Base-by-base conservation (phyloP, 345 rosid species). In the Salix koriyanagi region DNA sequence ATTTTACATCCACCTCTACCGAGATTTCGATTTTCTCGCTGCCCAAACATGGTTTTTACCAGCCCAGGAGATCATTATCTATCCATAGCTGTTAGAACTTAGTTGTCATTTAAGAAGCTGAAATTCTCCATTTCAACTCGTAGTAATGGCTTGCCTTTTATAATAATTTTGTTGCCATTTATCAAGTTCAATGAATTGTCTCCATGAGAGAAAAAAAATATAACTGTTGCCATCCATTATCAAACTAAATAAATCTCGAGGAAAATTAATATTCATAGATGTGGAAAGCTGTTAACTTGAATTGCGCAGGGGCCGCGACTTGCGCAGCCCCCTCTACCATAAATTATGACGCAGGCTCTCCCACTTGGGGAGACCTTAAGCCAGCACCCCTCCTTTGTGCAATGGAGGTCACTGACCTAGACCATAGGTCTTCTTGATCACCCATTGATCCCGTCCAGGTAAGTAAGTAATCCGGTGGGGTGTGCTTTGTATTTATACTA, bases 31-130 rank as follows among this genome's bases (percentile, higher is more conserved):
- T 73, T 26, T 75, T 32, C 65, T 75, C 52, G 52, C 30, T 7
- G 23, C 44, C 2, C 7, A 41, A 50, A 58, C 77, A 77, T 44
- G 52, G 42, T 79, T 39, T 79, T 79, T 23, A 94, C 97, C 1
- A 90, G 96, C 84, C 87, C 86, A 14, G 94, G 94, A 6, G 97
- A 92, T 80, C 84, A 94, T 79, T 92, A 91, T 74, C 85, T 92
- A 89, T 41, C 13, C 44, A 9, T 11, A 81, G 50, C 85, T 92
- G 77, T 92, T 92, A 0, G 37, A 4, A 4, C 32, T 32, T 32
- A 90, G 89, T 56, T 90, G 75, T 61, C 34, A 30, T 21, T 23
- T 32, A 6, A 37, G 2, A 13, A 37, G 61, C 2, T n/a, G 4
- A n/a, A 4, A 58, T 32, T 11, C 37, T 34, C 37, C 37, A 34